Conservation (phyloP, 2,329 filamentous ascomycete genomes). For the Macrophomina tecta region DNA sequence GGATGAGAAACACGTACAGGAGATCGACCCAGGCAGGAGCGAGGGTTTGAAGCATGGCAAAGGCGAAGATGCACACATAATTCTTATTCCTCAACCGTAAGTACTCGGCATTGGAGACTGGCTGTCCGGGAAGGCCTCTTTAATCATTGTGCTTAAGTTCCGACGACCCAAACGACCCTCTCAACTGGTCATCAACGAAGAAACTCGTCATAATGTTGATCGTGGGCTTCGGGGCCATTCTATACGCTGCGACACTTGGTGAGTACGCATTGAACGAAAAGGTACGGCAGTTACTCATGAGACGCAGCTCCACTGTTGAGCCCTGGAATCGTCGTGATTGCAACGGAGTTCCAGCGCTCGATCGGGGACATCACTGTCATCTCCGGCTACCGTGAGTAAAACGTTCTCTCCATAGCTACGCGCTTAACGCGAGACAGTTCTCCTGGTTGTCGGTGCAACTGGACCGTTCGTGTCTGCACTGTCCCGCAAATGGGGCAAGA, state of each 20-base stretch:
- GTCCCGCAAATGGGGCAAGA: conserved; percentile 53
- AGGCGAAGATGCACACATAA: conserved; percentile 41
- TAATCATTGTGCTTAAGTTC: conserved; percentile 29
- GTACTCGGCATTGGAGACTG: not conserved
- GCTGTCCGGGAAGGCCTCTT: too few species aligned
- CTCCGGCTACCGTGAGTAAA: conserved; percentile 38
- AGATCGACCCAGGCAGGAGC: conserved; percentile 29
- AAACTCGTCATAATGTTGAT: conserved; percentile 43
- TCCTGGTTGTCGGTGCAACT: conserved; percentile 42
- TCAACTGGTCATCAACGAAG: conserved; percentile 43
- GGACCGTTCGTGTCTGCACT: conserved; percentile 42
- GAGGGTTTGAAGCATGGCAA: conserved; percentile 41
- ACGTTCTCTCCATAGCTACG: not conserved
- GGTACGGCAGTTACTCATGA: conserved; percentile 25
- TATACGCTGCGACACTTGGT: conserved; percentile 36
- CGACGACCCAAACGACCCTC: conserved; percentile 44
- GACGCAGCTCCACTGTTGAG: conserved; percentile 41
- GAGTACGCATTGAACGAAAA: not conserved
- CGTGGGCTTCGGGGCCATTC: conserved; percentile 40
- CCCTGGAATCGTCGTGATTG: conserved; percentile 43
- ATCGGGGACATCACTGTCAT: conserved; percentile 44
- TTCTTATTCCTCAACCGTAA: conserved; percentile 44
- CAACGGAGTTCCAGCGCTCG: conserved; percentile 36
- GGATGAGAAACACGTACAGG: conserved; percentile 35
- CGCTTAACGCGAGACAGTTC: conserved; percentile 30